Base-by-base conservation (phyloP, 2,329 filamentous ascomycete genomes). In the Acephala macrosclerotiorum region DNA sequence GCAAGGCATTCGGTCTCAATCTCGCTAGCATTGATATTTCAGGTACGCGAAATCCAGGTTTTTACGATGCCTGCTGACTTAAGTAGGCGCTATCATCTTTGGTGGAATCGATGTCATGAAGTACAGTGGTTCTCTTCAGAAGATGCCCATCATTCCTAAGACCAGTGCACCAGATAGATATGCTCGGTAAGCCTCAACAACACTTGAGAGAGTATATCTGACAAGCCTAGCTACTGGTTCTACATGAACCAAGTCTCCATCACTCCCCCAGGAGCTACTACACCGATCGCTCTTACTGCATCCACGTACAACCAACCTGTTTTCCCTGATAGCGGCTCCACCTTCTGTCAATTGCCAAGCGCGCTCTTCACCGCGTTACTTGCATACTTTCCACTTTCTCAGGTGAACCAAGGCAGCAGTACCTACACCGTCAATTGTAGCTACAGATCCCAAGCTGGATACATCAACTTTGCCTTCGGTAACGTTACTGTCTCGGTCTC, bases 71-170 rank as follows among this genome's bases (percentile, higher is more conserved):
- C 14, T 35, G 2, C 58, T 64, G 7, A 63, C 16, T 38, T 40
- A 22, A 18, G 18, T 35, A 69, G 68, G 68, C 7, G 56, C 67
- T 5, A 62, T 70, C n/a, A 69, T 69, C 9, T 70, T 69, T 38
- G 68, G 68, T n/a, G 68, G 68, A 3, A 66, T 70, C n/a, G 68
- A 70, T 26, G 64, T 65, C 3, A 65, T 26, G 49, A 70, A 67
- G 42, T 70, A 62, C 49, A 63, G 33, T 26, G 68, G 68, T 20
- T 25, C 38, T 14, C 59, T 70, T 3, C 58, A 66, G 38, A 70
- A 68, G 51, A 45, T 47, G 42, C 63, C 65, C 9, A 68, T 70
- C 2, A 67, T 70, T 38, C 64, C 66, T 14, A 42, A 36, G 22
- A 18, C 8, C 9, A n/a, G 42, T 56, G 47, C 67, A 8, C 65